Evolutionary conservation across 306 rosid genomes (phyloP), one percentile per base, ranked within the genome.

Genomic region (Lupinus albus): DNA sequence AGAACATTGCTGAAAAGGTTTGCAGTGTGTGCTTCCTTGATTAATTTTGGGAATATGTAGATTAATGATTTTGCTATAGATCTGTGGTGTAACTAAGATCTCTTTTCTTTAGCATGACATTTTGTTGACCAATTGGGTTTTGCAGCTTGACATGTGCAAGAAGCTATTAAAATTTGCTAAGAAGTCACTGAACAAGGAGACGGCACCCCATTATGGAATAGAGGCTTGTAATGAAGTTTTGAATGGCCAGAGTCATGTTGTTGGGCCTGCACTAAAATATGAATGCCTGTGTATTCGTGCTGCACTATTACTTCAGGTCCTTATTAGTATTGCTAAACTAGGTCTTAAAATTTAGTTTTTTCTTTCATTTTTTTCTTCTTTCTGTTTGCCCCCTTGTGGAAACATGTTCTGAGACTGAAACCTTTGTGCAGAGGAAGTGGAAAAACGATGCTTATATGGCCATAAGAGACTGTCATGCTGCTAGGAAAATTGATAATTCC

Each of bases 361-460:
- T 25, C 30, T 25, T 25, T 2, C 30, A 70, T 39, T 68, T 48
- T 46, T 3, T 36, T 11, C 64, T 69, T 50, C 12, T n/a, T n/a
- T n/a, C n/a, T n/a, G n/a, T n/a, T n/a, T n/a, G 55, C 41, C 45
- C 67, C 38, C 63, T 45, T 32, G 32, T 56, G 61, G 70, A 59
- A 51, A 68, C 32, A 44, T 66, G 36, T 73, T 55, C 25, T 75
- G 16, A 67, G 44, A 65, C 56, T 47, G 44, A 17, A 41, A 50
- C 10, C 57, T 53, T 33, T 70, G 51, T 76, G 46, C 89, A 94
- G 99, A 84, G 99, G 78, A 86, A 88, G 77, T 94, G 99, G 99
- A 94, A 90, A 88, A 90, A 86, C 20, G 99, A 94, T 85, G 94
- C 83, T 70, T 82, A 86, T 72, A 90, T 94, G 96, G 96, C 95